These are phyloP conservation scores for Penicillium olsonii DNA, from an alignment of 2,329 filamentous ascomycete species.

Conservation along the genomic window DNA sequence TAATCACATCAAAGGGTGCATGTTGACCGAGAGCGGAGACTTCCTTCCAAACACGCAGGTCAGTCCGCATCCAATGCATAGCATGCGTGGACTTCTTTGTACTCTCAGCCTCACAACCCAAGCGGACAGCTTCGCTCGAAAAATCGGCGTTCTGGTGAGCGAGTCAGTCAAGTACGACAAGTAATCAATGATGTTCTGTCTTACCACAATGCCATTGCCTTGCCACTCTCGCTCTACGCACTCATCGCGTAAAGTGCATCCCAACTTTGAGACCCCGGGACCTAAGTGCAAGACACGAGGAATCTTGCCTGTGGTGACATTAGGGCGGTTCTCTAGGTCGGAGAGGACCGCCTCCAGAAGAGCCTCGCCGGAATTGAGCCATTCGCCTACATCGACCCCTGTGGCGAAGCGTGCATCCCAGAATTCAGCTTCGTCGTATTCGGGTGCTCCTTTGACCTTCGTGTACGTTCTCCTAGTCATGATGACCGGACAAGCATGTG, in stretches of 20 bases:
- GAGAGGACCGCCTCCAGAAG: slow-evolving; percentile 31
- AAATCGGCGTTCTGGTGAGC: slow-evolving; percentile 39
- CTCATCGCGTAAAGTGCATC: slow-evolving; percentile 31
- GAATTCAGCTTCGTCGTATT: slow-evolving; percentile 36
- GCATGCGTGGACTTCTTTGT: slow-evolving; percentile 18
- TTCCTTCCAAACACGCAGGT: slow-evolving; percentile 35
- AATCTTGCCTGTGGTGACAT: neutral
- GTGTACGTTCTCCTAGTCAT: slow-evolving; percentile 23
- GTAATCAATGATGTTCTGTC: slow-evolving; percentile 8
- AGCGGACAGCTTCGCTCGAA: slow-evolving; percentile 39
- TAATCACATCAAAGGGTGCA: slow-evolving; percentile 35
- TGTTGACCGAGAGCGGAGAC: slow-evolving; percentile 25
- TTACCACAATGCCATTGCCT: slow-evolving; percentile 35
- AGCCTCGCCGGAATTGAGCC: slow-evolving; percentile 37
- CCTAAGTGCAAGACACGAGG: slow-evolving; percentile 37
- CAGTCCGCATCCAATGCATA: slow-evolving; percentile 35
- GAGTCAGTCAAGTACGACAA: neutral
- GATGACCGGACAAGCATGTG: neutral
- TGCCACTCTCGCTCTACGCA: slow-evolving; percentile 29
- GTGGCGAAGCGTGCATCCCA: slow-evolving; percentile 38
- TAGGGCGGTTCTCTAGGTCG: slow-evolving; percentile 23
- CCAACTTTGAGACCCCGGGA: slow-evolving; percentile 36
- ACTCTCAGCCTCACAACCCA: slow-evolving; percentile 29
- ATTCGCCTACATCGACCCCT: slow-evolving; percentile 41
- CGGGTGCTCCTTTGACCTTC: slow-evolving; percentile 30